Base-by-base conservation (phyloP, 352 stramenopile genomes). In the Thalassiosira hispida region DNA sequence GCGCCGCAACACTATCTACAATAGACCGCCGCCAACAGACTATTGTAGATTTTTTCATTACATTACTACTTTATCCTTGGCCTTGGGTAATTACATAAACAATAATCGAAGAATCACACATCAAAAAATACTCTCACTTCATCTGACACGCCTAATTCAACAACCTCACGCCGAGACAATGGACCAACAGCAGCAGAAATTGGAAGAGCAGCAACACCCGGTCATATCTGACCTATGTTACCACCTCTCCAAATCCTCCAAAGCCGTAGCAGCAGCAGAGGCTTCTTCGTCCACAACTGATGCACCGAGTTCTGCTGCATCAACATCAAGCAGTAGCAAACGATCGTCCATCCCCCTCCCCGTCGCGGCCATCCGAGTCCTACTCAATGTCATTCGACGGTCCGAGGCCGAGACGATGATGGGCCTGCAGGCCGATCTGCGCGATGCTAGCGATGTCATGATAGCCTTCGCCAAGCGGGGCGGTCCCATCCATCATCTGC, bases 361-460 rank as follows among this genome's bases (percentile, higher is more conserved):
- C 1, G 95, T 98, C 47, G 95, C 94, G 8, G 96, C 96, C 55
- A 98, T 98, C 85, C 96, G 97, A 79, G 94, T 94, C 4, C 84
- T 98, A 20, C 95, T 97, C 33, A 92, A 94, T 53, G 95, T 98
- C 14, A 97, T 98, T 57, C 79, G 94, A 70, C 92, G 93, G 73
- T 96, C 91, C 63, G 91, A 93, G 52, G 94, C 95, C n/a, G 95
- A 92, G 65, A 98, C 96, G 23, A 98, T 98, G 96, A 98, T 98
- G 95, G 94, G 96, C 67, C 94, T 98, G 52, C 94, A 98, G 78
- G 90, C 94, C 27, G 96, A 98, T 79, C 79, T 98, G 40, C 94
- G 96, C 59, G 91, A 95, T 62, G 95, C 95, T 1, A 59, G 67
- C 7, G 52, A 88, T 23, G 69, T 81, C 9, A 91, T 95, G 77